Evolutionary conservation across 768 basidiomycete species (phyloP).

Genomic region (Leucocoprinus leucothites): DNA sequence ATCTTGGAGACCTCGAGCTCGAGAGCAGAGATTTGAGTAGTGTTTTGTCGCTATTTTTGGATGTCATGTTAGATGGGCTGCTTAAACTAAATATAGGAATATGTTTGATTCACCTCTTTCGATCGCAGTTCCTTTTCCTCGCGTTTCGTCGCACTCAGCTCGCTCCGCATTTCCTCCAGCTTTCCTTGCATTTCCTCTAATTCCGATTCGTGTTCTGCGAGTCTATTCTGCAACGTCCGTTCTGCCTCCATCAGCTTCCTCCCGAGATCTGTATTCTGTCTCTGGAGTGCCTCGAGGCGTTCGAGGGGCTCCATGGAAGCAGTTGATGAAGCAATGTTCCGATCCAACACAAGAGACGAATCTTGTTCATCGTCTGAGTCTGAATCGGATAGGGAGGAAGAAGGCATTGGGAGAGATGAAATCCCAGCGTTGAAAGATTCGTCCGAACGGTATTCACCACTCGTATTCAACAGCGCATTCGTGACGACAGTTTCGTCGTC

Average conservation of each 20-base stretch:
- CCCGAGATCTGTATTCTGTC: constrained; percentile 70
- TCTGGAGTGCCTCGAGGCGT: constrained; percentile 67
- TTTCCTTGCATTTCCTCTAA: constrained; percentile 75
- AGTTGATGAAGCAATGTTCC: constrained; percentile 55
- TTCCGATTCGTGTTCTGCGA: constrained; percentile 78
- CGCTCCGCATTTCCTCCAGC: constrained; percentile 74
- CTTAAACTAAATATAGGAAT: neutral
- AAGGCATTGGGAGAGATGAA: constrained; percentile 59
- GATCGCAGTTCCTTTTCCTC: constrained; percentile 91
- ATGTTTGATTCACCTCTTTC: constrained; percentile 73
- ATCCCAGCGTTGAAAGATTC: constrained; percentile 42
- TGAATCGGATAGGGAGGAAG: constrained; percentile 37
- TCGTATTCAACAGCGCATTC: constrained; percentile 11
- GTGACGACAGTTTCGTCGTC: constrained; percentile 25
- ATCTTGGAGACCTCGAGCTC: constrained; percentile 81
- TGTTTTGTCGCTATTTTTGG: constrained; percentile 51
- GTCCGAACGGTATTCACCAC: constrained; percentile 21
- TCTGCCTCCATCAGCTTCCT: constrained; percentile 77
- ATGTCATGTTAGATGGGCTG: neutral
- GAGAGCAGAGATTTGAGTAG: constrained; percentile 60
- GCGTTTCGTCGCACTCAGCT: constrained; percentile 75
- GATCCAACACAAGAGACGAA: constrained; percentile 55
- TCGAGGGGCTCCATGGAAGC: constrained; percentile 73
- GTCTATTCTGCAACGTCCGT: constrained; percentile 57
- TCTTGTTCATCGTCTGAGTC: constrained; percentile 57